phyloP scores from a whole-genome alignment of 805 yeast species.

The Candida anglica region DNA sequence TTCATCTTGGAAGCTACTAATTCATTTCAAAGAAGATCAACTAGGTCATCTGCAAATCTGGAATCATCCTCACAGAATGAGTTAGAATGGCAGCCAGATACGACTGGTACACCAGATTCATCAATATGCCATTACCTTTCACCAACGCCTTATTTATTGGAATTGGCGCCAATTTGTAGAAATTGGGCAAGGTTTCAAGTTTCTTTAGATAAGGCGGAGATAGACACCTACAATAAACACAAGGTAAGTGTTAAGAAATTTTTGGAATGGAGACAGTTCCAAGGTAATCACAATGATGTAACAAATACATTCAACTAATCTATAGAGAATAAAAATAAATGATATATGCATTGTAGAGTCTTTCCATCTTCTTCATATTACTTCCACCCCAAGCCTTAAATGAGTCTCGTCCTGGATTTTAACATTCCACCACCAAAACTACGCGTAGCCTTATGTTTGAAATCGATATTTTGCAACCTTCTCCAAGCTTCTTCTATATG shows the following conservation, averaged over 20 bases:
- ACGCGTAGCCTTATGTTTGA: constrained; percentile 59
- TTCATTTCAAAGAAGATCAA: constrained; percentile 14
- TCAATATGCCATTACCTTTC: constrained; percentile 25
- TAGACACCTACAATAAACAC: constrained; percentile 8
- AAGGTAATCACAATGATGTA: constrained; percentile 12
- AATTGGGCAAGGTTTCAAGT: constrained; percentile 32
- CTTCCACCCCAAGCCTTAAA: too few relatives aligned
- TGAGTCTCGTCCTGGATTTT: constrained; percentile 48
- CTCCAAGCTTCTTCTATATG: constrained; percentile 92
- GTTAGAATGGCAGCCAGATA: constrained; percentile 12
- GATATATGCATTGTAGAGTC: not conserved
- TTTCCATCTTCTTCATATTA: too few relatives aligned
- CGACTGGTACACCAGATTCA: constrained; percentile 29
- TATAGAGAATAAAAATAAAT: not conserved
- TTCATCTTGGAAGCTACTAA: constrained; percentile 16
- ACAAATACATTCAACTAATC: constrained; percentile 8
- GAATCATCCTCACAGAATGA: not conserved
- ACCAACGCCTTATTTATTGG: constrained; percentile 21
- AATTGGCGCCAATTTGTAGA: constrained; percentile 28
- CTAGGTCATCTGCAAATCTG: constrained; percentile 8
- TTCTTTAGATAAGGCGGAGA: constrained; percentile 19
- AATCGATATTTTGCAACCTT: constrained; percentile 55
- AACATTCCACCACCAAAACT: constrained; percentile 71
- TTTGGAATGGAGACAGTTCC: constrained; percentile 34
- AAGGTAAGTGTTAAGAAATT: constrained; percentile 20